phyloP scores from a whole-genome alignment of 768 basidiomycete genomes.

The Suillus paluster region DNA sequence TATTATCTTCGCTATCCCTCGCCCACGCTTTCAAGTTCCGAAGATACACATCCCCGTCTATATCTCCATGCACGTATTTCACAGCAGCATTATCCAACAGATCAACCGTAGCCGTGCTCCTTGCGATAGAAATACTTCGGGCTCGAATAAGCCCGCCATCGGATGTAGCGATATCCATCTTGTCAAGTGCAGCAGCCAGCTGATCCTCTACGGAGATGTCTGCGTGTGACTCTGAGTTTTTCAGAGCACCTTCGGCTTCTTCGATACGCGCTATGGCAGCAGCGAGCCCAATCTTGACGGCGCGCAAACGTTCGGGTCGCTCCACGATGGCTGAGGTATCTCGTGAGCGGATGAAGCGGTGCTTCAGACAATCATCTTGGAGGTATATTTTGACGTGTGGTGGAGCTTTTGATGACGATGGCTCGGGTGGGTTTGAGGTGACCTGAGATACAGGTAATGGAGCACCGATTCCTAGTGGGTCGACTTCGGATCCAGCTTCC shows the following conservation, averaged over 20 bases:
- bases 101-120: slow-evolving; percentile 58
- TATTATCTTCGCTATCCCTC: slow-evolving; percentile 60
- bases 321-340: slow-evolving; percentile 84
- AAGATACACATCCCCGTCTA: slow-evolving; percentile 68
- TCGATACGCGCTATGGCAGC: slow-evolving; percentile 80
- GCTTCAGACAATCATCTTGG: slow-evolving; percentile 75
- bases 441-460: neutral
- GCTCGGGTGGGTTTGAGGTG: too few species aligned
- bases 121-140: slow-evolving; percentile 39
- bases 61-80: slow-evolving; percentile 74
- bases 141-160: slow-evolving; percentile 26
- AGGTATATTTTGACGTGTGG: slow-evolving; percentile 40
- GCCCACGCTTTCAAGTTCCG: slow-evolving; percentile 66
- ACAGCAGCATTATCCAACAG: slow-evolving; percentile 65
- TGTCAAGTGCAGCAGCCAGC: slow-evolving; percentile 50
- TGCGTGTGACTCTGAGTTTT: neutral
- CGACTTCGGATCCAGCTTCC: neutral
- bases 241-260: slow-evolving; percentile 19
- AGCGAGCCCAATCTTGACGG: slow-evolving; percentile 81
- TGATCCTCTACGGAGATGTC: slow-evolving; percentile 39
- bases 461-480: neutral
- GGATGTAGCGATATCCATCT: slow-evolving; percentile 42
- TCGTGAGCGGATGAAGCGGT: slow-evolving; percentile 77
- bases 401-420: neutral
- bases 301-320: slow-evolving; percentile 85